A percentile compares a stretch with the other conserved stretches of the same genome.
phyloP scores from a whole-genome alignment of 192 early-diverging fungal genomes.

The Coemansia sp. region DNA sequence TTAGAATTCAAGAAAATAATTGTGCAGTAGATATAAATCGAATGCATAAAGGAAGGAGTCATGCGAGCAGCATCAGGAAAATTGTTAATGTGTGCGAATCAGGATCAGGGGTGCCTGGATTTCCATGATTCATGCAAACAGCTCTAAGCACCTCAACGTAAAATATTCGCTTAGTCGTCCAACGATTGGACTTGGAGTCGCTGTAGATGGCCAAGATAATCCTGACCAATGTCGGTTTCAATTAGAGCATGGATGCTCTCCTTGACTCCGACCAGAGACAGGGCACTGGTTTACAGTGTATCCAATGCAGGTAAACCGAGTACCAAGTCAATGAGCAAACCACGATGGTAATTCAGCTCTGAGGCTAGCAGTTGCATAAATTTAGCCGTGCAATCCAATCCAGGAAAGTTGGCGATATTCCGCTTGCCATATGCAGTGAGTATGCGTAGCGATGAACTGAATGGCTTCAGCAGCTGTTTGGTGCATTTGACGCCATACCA shows the following conservation, averaged over 20 bases:
- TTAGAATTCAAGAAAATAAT: not conserved
- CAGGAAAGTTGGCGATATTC: not conserved
- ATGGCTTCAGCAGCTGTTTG: not conserved
- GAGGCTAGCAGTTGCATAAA: not conserved
- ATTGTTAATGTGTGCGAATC: too few relatives aligned
- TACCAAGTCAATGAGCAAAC: not conserved
- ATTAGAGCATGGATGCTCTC: not conserved
- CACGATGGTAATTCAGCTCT: not conserved
- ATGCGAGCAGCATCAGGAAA: not conserved
- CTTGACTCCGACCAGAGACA: not conserved
- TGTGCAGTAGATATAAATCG: not conserved
- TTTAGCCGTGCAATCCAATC: not conserved
- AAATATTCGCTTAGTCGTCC: not conserved
- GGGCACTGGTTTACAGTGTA: not conserved
- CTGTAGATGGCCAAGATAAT: not conserved
- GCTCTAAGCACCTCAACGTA: too few relatives aligned
- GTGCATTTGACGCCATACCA: not conserved
- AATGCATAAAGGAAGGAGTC: not conserved
- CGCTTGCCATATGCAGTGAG: not conserved
- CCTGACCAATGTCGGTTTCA: not conserved
- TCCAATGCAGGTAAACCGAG: not conserved
- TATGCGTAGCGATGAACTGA: not conserved
- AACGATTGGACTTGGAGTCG: not conserved
- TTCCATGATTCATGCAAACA: too few relatives aligned
- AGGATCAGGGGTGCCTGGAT: not conserved